A percentile compares a stretch with the other conserved stretches of the same genome.
phyloP scores from a whole-genome alignment of 176 grass and related monocot genomes.

The Aegilops tauschii region DNA sequence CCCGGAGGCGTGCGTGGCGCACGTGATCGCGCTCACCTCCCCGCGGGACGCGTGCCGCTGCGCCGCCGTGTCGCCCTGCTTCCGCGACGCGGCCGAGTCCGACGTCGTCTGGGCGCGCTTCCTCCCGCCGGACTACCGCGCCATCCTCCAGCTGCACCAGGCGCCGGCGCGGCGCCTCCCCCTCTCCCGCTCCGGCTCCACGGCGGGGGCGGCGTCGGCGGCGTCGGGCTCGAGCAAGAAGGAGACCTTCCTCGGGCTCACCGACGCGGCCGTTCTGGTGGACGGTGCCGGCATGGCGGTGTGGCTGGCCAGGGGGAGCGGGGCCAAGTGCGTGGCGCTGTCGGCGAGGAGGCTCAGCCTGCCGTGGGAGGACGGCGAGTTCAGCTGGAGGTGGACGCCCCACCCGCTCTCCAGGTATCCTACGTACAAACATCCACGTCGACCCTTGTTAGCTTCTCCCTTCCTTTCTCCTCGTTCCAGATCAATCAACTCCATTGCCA shows the following conservation, averaged over 20 bases:
- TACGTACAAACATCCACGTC: not conserved
- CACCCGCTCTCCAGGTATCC: not conserved
- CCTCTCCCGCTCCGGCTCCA: not conserved
- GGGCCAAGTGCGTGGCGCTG: not conserved
- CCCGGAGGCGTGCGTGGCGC: constrained; percentile 43
- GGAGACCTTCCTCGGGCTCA: constrained; percentile 31
- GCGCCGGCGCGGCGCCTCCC: not conserved
- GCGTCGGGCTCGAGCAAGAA: not conserved
- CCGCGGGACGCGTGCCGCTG: constrained; percentile 31
- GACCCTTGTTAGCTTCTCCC: not conserved
- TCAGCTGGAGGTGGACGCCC: not conserved
- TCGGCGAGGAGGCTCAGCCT: not conserved
- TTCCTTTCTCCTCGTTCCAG: not conserved
- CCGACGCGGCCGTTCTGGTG: not conserved
- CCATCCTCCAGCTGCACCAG: not conserved
- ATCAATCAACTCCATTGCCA: not conserved
- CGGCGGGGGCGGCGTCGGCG: not conserved
- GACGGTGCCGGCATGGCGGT: not conserved
- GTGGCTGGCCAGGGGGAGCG: not conserved
- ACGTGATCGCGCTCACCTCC: constrained; percentile 43
- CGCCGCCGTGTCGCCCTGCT: constrained; percentile 39
- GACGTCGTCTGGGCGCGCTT: constrained; percentile 39
- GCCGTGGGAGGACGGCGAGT: not conserved
- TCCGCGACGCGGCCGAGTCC: constrained; percentile 39
- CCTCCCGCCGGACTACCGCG: constrained; percentile 26